Percentiles rank a stretch among this genome's conserved stretches.
These are phyloP conservation scores for Diplogelasinospora grovesii DNA, from an alignment of 495 filamentous ascomycete species.

Conservation along the genomic window DNA sequence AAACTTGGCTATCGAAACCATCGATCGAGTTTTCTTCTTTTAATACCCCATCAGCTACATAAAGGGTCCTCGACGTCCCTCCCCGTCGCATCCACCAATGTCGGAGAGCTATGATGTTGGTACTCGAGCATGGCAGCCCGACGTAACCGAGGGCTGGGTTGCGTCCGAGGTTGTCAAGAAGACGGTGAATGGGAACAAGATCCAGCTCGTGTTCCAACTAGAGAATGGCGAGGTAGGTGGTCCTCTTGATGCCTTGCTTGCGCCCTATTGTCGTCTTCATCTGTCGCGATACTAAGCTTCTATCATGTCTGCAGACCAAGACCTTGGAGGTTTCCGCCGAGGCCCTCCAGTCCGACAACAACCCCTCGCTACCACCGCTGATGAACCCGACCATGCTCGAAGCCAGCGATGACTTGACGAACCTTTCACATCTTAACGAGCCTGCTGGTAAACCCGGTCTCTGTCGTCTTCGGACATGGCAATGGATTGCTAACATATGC, in stretches of 20 bases:
- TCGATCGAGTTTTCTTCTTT: constrained; percentile 7
- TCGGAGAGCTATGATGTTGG: constrained; percentile 96
- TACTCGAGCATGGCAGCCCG: constrained; percentile 96
- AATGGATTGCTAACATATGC: constrained; percentile 27
- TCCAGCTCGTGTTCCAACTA: constrained; percentile 75
- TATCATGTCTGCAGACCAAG: constrained; percentile 52
- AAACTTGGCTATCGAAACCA: constrained; percentile 22
- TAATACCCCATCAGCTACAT: constrained; percentile 5
- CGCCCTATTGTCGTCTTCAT: not conserved
- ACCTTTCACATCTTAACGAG: constrained; percentile 96
- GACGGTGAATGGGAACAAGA: constrained; percentile 74
- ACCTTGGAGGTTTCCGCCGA: constrained; percentile 73
- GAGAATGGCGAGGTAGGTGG: constrained; percentile 83
- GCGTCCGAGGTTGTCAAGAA: constrained; percentile 92
- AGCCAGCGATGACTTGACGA: constrained; percentile 96
- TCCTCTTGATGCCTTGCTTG: not conserved
- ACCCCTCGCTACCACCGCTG: constrained; percentile 77
- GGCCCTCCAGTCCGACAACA: constrained; percentile 60
- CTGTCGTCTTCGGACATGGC: not conserved
- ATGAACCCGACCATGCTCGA: constrained; percentile 99
- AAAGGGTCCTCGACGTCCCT: constrained; percentile 6
- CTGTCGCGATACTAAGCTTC: too few relatives aligned
- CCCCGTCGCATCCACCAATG: constrained; percentile 52
- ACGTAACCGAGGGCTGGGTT: constrained; percentile 91
- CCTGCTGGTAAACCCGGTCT: constrained; percentile 66